These are phyloP conservation scores for Eimeria maxima DNA, from an alignment of 169 alveolate species.

Conservation along the genomic window DNA sequence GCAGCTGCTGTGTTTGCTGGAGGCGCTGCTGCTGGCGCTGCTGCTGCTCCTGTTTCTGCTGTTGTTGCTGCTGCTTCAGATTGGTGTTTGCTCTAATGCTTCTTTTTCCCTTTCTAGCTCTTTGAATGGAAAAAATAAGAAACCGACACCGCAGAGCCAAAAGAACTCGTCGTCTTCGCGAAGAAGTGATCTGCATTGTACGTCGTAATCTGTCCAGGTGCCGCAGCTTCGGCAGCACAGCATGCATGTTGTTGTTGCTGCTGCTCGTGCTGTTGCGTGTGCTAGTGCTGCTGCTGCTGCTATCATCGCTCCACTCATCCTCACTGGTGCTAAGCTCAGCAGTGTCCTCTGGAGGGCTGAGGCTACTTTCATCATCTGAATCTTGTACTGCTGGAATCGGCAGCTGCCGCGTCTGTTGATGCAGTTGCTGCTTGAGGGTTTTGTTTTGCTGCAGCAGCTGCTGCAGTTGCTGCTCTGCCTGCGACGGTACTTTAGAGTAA, in stretches of 20 bases:
- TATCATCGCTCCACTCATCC: slow-evolving; percentile 49
- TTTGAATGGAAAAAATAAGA: not conserved
- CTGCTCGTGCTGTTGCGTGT: not conserved
- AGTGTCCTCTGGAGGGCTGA: slow-evolving; percentile 25
- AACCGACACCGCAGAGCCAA: slow-evolving; percentile 26
- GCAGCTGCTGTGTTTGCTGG: slow-evolving; percentile 5
- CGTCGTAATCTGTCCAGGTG: slow-evolving; percentile 2
- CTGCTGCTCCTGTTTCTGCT: slow-evolving; percentile 1
- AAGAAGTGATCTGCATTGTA: not conserved
- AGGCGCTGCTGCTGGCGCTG: slow-evolving; percentile 33
- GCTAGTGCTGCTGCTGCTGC: slow-evolving; percentile 66
- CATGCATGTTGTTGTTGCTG: not conserved
- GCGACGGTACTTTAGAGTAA: slow-evolving; percentile 67
- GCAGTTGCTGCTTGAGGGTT: slow-evolving; percentile 49
- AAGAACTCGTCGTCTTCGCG: not conserved
- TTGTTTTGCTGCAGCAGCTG: slow-evolving; percentile 55
- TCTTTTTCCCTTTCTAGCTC: not conserved
- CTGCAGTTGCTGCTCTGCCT: slow-evolving; percentile 64
- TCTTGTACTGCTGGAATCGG: not conserved
- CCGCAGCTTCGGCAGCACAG: slow-evolving; percentile 39
- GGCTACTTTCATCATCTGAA: not conserved
- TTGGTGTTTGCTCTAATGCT: not conserved
- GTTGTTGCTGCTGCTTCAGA: slow-evolving; percentile 15
- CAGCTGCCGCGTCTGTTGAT: slow-evolving; percentile 1
- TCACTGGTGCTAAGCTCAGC: slow-evolving; percentile 29